Evolutionary conservation across 208 protist genomes (phyloP), one percentile per base, ranked within the genome.

Genomic region (Acanthamoeba royreba): DNA sequence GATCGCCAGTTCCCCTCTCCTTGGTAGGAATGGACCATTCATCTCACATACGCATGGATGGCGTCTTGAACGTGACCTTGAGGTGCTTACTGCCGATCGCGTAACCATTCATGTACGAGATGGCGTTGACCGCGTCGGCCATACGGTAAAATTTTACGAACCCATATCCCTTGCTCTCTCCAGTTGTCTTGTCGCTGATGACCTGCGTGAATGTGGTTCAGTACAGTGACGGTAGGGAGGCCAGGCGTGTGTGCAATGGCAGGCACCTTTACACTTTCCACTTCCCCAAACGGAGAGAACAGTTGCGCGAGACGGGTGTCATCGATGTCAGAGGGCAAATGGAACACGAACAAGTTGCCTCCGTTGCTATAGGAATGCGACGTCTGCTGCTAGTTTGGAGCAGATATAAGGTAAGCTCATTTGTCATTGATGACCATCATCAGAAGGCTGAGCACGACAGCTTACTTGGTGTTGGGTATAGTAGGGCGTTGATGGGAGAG

Each of bases 341-440:
- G 81, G 81, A 89, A 89, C 46, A 89, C 81, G n/a, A 89, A 89
- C 28, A 89, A 46, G 53, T 89, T 89, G 81, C 35, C 40, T 15
- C 81, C 81, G 22, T 85, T 25, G 5, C 11, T 42, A 25, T 5
- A 35, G 11, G 9, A 52, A 25, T 7, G 4, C 43, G 9, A 38
- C 28, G n/a, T 25, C 47, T 55, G 47, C 31, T 40, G 79, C 22
- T 25, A 49, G 19, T 8, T 61, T 11, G 8, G 40, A 87, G n/a
- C n/a, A n/a, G n/a, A n/a, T n/a, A n/a, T n/a, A n/a, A n/a, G n/a
- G n/a, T n/a, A n/a, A n/a, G n/a, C n/a, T n/a, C n/a, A n/a, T n/a
- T n/a, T n/a, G n/a, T n/a, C n/a, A n/a, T n/a, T n/a, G n/a, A n/a
- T n/a, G n/a, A n/a, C n/a, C n/a, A n/a, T n/a, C n/a, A n/a, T n/a